Percentiles rank a stretch among this genome's conserved stretches.
Conservation (phyloP, 2,329 filamentous ascomycete genomes). For the Coleophoma eucalyptorum region DNA sequence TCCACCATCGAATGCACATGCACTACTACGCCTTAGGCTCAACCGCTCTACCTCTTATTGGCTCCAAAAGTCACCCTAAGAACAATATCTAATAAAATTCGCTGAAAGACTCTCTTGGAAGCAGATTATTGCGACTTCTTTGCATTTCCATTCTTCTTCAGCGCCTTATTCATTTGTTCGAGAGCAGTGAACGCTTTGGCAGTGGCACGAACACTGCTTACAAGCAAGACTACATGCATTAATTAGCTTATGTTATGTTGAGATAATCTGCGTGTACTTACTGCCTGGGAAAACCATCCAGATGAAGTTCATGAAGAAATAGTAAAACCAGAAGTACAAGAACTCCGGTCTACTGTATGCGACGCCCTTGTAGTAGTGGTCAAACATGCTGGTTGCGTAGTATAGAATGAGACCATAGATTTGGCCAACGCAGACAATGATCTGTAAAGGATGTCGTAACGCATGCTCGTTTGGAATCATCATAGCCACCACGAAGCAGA, state of each 20-base stretch:
- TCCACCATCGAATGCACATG: not conserved
- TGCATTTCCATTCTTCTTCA: not conserved
- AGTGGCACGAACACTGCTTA: conserved; percentile 30
- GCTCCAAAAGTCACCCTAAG: too few relatives aligned
- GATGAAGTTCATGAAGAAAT: conserved; percentile 56
- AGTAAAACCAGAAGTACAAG: conserved; percentile 62
- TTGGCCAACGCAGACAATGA: conserved; percentile 30
- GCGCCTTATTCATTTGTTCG: conserved; percentile 16
- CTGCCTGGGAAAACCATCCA: conserved; percentile 55
- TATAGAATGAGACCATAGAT: conserved; percentile 57
- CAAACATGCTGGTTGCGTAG: conserved; percentile 54
- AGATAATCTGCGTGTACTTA: conserved; percentile 30
- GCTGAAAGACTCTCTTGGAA: too few relatives aligned
- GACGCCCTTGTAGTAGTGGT: conserved; percentile 40
- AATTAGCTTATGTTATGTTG: not conserved
- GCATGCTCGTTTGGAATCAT: conserved; percentile 40
- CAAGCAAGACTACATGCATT: conserved; percentile 27
- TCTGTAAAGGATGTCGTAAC: conserved; percentile 47
- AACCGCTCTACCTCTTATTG: too few relatives aligned
- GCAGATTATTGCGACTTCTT: not conserved
- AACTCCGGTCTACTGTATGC: conserved; percentile 55
- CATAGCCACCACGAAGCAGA: conserved; percentile 46
- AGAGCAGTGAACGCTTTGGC: conserved; percentile 31
- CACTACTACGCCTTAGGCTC: too few relatives aligned
- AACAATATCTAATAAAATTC: too few relatives aligned